phyloP scores from a whole-genome alignment of 2,329 filamentous ascomycete genomes.

The Fusarium sp. region DNA sequence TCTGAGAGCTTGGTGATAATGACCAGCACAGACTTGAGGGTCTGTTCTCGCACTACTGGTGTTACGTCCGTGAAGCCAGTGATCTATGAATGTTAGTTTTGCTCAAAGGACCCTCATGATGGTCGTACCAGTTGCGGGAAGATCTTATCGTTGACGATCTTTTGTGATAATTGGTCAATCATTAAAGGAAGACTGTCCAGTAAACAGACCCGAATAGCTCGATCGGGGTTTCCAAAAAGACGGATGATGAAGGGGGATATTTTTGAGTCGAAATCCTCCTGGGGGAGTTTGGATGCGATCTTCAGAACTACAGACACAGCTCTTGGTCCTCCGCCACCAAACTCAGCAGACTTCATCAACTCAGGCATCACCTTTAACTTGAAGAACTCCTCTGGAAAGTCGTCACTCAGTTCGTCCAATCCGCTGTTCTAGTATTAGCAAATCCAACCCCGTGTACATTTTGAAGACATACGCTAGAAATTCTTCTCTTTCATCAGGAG shows the following conservation, averaged over 20 bases:
- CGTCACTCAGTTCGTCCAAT: constrained; percentile 86
- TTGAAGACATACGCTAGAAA: constrained; percentile 73
- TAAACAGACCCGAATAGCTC: constrained; percentile 90
- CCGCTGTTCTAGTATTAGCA: constrained; percentile 65
- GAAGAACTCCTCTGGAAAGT: constrained; percentile 98
- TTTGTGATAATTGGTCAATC: constrained; percentile 90
- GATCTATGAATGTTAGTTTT: constrained; percentile 65
- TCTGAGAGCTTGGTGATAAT: constrained; percentile 92
- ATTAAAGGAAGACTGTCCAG: constrained; percentile 89
- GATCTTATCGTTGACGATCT: constrained; percentile 94
- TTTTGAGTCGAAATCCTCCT: constrained; percentile 88
- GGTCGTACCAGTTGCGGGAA: constrained; percentile 86
- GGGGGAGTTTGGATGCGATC: constrained; percentile 86
- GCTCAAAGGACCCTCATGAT: neutral
- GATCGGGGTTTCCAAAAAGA: constrained; percentile 90
- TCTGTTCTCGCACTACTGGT: constrained; percentile 93
- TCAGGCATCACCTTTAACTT: constrained; percentile 97
- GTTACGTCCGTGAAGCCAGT: constrained; percentile 94
- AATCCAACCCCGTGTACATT: neutral
- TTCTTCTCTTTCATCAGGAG: constrained; percentile 82
- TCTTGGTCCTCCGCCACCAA: constrained; percentile 93
- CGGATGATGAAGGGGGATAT: constrained; percentile 89
- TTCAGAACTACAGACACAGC: constrained; percentile 91
- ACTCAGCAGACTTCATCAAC: constrained; percentile 98
- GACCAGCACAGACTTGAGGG: constrained; percentile 90